These are phyloP conservation scores for Colletotrichum lentis DNA, from an alignment of 2,329 filamentous ascomycete genomes.

Conservation along the genomic window DNA sequence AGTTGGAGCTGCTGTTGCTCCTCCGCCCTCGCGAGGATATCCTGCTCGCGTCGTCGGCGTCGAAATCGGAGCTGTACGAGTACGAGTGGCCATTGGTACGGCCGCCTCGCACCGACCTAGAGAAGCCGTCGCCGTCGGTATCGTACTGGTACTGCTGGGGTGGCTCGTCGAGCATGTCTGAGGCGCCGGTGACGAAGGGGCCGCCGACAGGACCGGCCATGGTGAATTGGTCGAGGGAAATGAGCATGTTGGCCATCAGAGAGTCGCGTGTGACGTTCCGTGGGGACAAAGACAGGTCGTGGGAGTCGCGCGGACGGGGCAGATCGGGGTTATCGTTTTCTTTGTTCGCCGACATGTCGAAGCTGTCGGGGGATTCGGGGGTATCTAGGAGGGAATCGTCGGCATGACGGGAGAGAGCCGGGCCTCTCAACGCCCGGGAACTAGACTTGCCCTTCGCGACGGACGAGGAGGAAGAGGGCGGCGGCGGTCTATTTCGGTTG, in stretches of 20 bases:
- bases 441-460: slow-evolving; percentile 44
- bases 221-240: slow-evolving; percentile 87
- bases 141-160: slow-evolving; percentile 35
- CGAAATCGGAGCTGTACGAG: slow-evolving; percentile 70
- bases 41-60: slow-evolving; percentile 63
- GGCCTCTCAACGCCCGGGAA: slow-evolving; percentile 46
- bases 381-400: slow-evolving; percentile 52
- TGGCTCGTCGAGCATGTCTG: slow-evolving; percentile 30
- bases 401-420: slow-evolving; percentile 42
- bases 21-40: slow-evolving; percentile 70
- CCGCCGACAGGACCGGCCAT: slow-evolving; percentile 48
- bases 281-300: slow-evolving; percentile 84
- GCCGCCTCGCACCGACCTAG: slow-evolving; percentile 38
- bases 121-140: slow-evolving; percentile 30
- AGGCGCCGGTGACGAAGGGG: slow-evolving; percentile 15
- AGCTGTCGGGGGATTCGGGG: slow-evolving; percentile 49
- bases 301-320: slow-evolving; percentile 67
- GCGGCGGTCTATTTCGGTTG: slow-evolving; percentile 25
- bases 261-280: slow-evolving; percentile 84
- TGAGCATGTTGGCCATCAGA: slow-evolving; percentile 93
- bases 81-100: slow-evolving; percentile 46
- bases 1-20: slow-evolving; percentile 83
- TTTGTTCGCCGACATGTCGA: slow-evolving; percentile 45
- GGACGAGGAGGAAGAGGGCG: slow-evolving; percentile 19
- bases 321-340: slow-evolving; percentile 44